Conservation (phyloP, 352 stramenopile genomes). For the Peronospora belbahrii region DNA sequence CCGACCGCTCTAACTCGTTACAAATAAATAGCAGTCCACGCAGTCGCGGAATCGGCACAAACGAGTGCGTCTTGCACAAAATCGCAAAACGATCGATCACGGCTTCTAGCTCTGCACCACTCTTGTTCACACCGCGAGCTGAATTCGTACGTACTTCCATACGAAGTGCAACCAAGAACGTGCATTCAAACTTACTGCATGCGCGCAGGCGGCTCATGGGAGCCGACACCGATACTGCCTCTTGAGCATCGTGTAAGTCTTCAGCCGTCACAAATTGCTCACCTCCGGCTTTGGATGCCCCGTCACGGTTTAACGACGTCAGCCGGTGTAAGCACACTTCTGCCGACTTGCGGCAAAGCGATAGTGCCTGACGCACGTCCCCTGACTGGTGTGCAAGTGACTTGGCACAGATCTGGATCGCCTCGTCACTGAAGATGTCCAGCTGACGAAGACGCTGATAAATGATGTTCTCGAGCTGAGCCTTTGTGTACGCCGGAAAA, state of each 20-base stretch:
- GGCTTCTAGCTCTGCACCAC: constrained; percentile 44
- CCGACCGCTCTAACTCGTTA: constrained; percentile 56
- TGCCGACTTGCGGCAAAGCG: constrained; percentile 54
- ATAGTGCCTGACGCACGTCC: constrained; percentile 56
- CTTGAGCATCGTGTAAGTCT: constrained; percentile 48
- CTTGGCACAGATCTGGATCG: constrained; percentile 61
- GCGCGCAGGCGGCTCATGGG: constrained; percentile 42
- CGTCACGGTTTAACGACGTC: not conserved
- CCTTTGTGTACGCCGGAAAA: constrained; percentile 56
- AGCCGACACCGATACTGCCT: constrained; percentile 44
- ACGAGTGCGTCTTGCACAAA: constrained; percentile 59
- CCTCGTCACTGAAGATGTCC: constrained; percentile 49
- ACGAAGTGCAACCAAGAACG: constrained; percentile 55
- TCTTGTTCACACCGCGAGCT: constrained; percentile 18
- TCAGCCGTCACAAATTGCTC: constrained; percentile 38
- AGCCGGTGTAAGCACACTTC: constrained; percentile 49
- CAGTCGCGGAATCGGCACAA: constrained; percentile 45
- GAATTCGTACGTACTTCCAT: constrained; percentile 46
- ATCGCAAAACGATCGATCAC: constrained; percentile 58
- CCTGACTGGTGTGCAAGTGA: constrained; percentile 57
- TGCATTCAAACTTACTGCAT: constrained; percentile 67
- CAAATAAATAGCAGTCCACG: constrained; percentile 48
- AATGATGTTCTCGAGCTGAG: constrained; percentile 60
- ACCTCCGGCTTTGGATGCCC: not conserved
- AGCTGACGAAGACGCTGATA: constrained; percentile 48